Evolutionary conservation across 2,329 filamentous ascomycete genomes (phyloP).

Genomic region (Paracamarosporium sp.): DNA sequence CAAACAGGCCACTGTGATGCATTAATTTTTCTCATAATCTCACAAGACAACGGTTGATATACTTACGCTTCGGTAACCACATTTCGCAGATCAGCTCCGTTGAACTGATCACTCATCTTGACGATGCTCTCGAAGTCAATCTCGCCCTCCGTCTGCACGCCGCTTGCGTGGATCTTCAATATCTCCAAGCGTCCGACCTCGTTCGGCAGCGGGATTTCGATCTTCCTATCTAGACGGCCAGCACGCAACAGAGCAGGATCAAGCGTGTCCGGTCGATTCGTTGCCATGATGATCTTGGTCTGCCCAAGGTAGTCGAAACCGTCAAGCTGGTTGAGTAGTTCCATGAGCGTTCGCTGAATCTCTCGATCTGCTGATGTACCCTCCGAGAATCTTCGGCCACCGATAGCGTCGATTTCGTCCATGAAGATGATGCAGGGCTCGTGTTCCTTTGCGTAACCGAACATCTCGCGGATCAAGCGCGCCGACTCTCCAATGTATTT

Average conservation of each 20-base stretch:
- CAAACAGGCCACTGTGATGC: slow-evolving; percentile 78
- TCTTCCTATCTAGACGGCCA: slow-evolving; percentile 93
- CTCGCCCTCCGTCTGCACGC: slow-evolving; percentile 88
- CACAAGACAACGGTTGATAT: neutral
- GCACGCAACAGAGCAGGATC: slow-evolving; percentile 92
- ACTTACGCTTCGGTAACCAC: slow-evolving; percentile 98
- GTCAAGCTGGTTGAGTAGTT: slow-evolving; percentile 96
- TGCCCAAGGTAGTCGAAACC: slow-evolving; percentile 99
- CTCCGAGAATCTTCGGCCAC: slow-evolving; percentile 94
- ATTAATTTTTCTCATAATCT: slow-evolving; percentile 37
- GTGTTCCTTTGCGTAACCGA: slow-evolving; percentile 98
- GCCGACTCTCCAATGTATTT: slow-evolving; percentile 99
- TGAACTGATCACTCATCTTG: slow-evolving; percentile 99
- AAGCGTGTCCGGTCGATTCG: slow-evolving; percentile 94
- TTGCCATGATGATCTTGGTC: slow-evolving; percentile 99
- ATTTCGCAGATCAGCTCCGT: slow-evolving; percentile 96
- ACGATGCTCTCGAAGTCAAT: slow-evolving; percentile 99
- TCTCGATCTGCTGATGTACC: slow-evolving; percentile 97
- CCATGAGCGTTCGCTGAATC: slow-evolving; percentile 98
- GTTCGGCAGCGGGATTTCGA: slow-evolving; percentile 96
- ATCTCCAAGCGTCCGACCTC: slow-evolving; percentile 96
- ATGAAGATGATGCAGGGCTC: slow-evolving; percentile 99
- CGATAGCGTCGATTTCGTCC: slow-evolving; percentile 99
- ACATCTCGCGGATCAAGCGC: slow-evolving; percentile 97
- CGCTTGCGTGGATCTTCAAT: slow-evolving; percentile 92